These are phyloP conservation scores for Thyridium curvatum DNA, from an alignment of 2,329 filamentous ascomycete species.

Conservation along the genomic window DNA sequence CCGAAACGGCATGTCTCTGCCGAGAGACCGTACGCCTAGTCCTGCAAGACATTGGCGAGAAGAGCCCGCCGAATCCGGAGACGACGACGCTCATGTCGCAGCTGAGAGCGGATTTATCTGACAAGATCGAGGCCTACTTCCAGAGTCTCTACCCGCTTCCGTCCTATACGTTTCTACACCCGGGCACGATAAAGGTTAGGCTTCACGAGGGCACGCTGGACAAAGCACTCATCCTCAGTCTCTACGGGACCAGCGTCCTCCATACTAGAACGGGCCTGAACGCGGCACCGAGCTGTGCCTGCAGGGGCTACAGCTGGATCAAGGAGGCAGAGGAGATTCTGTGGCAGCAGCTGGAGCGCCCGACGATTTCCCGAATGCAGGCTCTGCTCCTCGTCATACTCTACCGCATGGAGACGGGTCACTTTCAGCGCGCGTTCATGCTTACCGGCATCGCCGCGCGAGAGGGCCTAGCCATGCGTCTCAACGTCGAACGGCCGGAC, in stretches of 20 bases:
- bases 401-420: conserved; percentile 23
- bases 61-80: too few species aligned
- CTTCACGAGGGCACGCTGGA: conserved; percentile 21
- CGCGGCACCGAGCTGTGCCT: conserved; percentile 5
- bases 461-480: conserved; percentile 27
- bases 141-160: conserved; percentile 21
- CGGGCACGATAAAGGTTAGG: conserved; percentile 21
- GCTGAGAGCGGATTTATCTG: too few species aligned
- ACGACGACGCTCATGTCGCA: too few species aligned
- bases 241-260: conserved; percentile 23
- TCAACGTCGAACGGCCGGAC: conserved; percentile 30
- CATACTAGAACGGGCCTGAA: conserved; percentile 11
- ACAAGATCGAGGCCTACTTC: conserved; percentile 20
- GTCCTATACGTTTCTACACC: conserved; percentile 26
- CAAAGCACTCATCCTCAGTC: conserved; percentile 20
- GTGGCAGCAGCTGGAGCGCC: conserved; percentile 21
- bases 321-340: conserved; percentile 22
- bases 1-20: too few species aligned
- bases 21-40: too few species aligned
- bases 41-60: too few species aligned
- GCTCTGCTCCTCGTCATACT: conserved; percentile 22
- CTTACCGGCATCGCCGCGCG: conserved; percentile 25
- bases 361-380: conserved; percentile 24
- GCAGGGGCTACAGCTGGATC: conserved; percentile 18
- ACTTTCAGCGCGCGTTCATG: conserved; percentile 27